Evolutionary conservation across 2,329 filamentous ascomycete genomes (phyloP).

Genomic region (Stagonosporopsis rhizophila): DNA sequence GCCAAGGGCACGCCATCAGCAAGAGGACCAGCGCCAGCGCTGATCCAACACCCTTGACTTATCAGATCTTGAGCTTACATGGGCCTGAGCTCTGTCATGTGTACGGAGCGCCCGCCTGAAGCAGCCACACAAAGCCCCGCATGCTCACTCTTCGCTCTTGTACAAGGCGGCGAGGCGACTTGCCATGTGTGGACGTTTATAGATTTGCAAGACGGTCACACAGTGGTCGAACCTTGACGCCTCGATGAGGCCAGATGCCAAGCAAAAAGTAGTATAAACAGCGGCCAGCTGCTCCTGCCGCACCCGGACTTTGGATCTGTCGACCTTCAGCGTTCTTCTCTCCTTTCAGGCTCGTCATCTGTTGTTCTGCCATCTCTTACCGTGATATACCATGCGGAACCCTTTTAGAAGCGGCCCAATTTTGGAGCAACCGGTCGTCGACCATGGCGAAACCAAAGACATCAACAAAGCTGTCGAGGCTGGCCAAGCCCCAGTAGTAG

Average conservation of each 20-base stretch:
- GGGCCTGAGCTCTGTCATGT: background rate
- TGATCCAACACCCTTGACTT: constrained; percentile 1
- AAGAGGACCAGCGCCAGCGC: constrained; percentile 4
- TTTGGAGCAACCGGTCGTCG: constrained; percentile 4
- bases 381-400: constrained; percentile 1
- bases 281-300: background rate
- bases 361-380: background rate
- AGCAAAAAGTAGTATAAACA: constrained; percentile 5
- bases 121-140: constrained; percentile 2
- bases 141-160: constrained; percentile 9
- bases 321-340: background rate
- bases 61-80: constrained; percentile 8
- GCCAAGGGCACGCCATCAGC: constrained; percentile 10
- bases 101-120: constrained; percentile 3
- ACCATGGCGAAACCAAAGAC: constrained; percentile 11
- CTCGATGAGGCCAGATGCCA: constrained; percentile 3
- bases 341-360: background rate
- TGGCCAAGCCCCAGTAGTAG: constrained; percentile 14
- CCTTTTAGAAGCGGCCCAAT: constrained; percentile 4
- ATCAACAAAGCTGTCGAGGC: constrained; percentile 19
- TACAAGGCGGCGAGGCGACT: constrained; percentile 1
- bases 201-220: constrained; percentile 7
- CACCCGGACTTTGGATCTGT: background rate
- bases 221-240: background rate
- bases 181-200: background rate